These are phyloP conservation scores for Neonectria coccinea DNA, from an alignment of 2,329 filamentous ascomycete genomes.

Conservation along the genomic window DNA sequence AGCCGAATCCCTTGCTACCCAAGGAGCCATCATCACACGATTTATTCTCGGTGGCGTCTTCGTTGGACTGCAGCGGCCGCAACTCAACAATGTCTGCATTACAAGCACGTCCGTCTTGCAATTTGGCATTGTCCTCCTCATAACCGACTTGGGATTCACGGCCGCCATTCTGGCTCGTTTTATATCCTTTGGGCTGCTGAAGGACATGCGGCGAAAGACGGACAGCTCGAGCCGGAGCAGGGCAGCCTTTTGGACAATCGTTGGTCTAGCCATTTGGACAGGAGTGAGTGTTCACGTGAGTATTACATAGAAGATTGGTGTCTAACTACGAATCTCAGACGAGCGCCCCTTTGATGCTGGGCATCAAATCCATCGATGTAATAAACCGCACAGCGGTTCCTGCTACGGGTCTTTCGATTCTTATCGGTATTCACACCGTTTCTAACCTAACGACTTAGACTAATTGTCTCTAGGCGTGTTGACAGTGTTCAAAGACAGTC, in stretches of 20 bases:
- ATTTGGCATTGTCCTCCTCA: constrained; percentile 59
- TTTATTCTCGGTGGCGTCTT: constrained; percentile 66
- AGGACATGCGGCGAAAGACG: constrained; percentile 47
- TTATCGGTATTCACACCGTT: constrained; percentile 56
- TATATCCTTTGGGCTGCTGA: constrained; percentile 52
- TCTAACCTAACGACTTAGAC: neutral
- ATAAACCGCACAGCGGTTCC: constrained; percentile 63
- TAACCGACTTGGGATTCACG: constrained; percentile 60
- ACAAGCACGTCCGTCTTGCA: constrained; percentile 58
- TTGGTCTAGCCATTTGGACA: constrained; percentile 65
- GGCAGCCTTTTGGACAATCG: constrained; percentile 55
- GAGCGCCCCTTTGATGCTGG: constrained; percentile 64
- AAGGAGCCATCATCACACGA: constrained; percentile 60
- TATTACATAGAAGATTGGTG: neutral
- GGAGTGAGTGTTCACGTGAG: constrained; percentile 56
- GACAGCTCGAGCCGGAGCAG: constrained; percentile 51
- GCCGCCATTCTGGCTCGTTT: constrained; percentile 55
- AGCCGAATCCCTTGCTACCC: constrained; percentile 55
- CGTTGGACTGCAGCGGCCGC: constrained; percentile 64
- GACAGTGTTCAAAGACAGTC: constrained; percentile 49
- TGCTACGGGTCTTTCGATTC: constrained; percentile 60
- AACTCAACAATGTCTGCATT: constrained; percentile 65
- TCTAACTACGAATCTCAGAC: constrained; percentile 50
- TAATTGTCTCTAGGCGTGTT: constrained; percentile 46
- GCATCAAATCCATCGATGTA: constrained; percentile 56